phyloP scores from a whole-genome alignment of 768 basidiomycete species.

The Collybiopsis confluens region DNA sequence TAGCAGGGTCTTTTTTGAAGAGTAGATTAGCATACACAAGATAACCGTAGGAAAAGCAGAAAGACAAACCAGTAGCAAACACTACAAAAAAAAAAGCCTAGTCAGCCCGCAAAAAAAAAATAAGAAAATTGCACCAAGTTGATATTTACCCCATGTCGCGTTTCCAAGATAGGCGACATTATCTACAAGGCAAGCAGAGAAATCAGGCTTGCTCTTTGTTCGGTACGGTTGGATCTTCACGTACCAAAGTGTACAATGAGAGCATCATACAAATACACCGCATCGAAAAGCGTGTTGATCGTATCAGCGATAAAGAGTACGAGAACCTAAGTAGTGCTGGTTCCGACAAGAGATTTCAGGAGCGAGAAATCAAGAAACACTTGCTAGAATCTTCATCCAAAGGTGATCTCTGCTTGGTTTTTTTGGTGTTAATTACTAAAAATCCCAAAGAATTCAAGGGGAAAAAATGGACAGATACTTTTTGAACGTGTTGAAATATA shows the following conservation, averaged over 20 bases:
- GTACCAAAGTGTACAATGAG: slow-evolving; percentile 44
- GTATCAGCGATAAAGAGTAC: slow-evolving; percentile 46
- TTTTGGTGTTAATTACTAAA: not conserved
- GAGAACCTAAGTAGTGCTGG: slow-evolving; percentile 27
- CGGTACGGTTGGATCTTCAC: slow-evolving; percentile 7
- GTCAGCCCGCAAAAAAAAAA: not conserved
- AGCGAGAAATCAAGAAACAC: slow-evolving; percentile 9
- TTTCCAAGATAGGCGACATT: slow-evolving; percentile 20
- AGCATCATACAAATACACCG: slow-evolving; percentile 42
- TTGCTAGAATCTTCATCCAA: slow-evolving; percentile 44
- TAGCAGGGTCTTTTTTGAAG: slow-evolving; percentile 35
- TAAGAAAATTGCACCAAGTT: not conserved
- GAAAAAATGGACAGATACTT: slow-evolving; percentile 28
- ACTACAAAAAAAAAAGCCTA: slow-evolving; percentile 26
- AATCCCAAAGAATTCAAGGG: no score
- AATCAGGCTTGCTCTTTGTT: not conserved
- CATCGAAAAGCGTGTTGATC: slow-evolving; percentile 39
- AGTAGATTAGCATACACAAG: no score
- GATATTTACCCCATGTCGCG: slow-evolving; percentile 22
- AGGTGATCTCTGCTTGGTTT: slow-evolving; percentile 37
- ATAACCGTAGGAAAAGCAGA: no score
- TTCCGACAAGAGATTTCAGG: not conserved
- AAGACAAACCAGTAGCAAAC: slow-evolving; percentile 39
- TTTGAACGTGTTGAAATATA: slow-evolving; percentile 42
- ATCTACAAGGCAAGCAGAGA: slow-evolving; percentile 14